Percentiles rank a stretch among this genome's conserved stretches.
Conservation (phyloP, 164 flowering plant genomes). For the Echeveria elegans region DNA sequence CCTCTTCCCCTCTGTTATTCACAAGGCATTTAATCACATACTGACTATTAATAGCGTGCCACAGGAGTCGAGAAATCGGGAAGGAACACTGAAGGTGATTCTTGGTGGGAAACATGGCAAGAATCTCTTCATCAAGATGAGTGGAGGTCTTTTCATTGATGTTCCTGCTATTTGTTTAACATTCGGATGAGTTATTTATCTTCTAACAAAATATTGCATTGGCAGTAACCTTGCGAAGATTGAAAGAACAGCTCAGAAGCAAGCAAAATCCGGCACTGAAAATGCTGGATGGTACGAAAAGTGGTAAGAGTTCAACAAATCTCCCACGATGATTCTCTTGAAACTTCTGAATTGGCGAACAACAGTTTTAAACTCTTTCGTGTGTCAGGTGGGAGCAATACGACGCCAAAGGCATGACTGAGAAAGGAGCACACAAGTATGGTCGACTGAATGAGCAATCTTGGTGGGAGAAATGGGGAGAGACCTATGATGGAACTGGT, state of each 20-base stretch:
- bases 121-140: slow-evolving; percentile 95
- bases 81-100: slow-evolving; percentile 88
- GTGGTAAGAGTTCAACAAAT: slow-evolving; percentile 46
- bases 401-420: slow-evolving; percentile 97
- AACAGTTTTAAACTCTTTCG: neutral
- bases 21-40: no score
- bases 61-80: slow-evolving; percentile 98
- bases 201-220: neutral
- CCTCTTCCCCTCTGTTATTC: no score
- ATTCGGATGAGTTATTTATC: neutral
- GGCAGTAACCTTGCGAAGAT: slow-evolving; percentile 86
- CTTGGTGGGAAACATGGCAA: slow-evolving; percentile 99
- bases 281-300: slow-evolving; percentile 98
- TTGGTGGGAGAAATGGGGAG: slow-evolving; percentile 99
- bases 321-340: neutral
- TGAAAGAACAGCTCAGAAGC: slow-evolving; percentile 96
- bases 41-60: slow-evolving; percentile 2
- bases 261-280: slow-evolving; percentile 92
- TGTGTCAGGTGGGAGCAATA: slow-evolving; percentile 90
- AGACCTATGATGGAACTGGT: slow-evolving; percentile 92
- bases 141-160: slow-evolving; percentile 56
- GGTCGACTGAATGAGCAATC: slow-evolving; percentile 95
- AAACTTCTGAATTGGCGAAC: neutral
- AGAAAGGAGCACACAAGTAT: slow-evolving; percentile 96
- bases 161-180: neutral